A percentile compares a stretch with the other conserved stretches of the same genome.
phyloP scores from a whole-genome alignment of 257 asterid genomes.

The Solanum peruvianum region DNA sequence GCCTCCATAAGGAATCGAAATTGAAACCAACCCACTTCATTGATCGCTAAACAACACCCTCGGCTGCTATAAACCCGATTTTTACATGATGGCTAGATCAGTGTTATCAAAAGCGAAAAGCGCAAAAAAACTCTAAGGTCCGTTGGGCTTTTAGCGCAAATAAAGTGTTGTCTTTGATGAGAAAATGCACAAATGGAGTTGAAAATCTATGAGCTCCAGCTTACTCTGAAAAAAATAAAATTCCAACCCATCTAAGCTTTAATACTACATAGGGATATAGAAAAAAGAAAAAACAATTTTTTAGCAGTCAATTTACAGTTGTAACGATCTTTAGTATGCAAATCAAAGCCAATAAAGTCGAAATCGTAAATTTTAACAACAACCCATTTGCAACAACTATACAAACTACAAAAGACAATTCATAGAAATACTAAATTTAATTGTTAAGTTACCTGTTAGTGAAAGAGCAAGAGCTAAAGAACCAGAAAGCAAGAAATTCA shows the following conservation, averaged over 20 bases:
- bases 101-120: background rate
- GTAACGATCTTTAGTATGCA: background rate
- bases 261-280: background rate
- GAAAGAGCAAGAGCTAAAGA: slow-evolving; percentile 63
- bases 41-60: background rate
- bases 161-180: too few relatives aligned
- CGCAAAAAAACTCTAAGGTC: background rate
- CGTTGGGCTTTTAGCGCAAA: too few relatives aligned
- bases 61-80: background rate
- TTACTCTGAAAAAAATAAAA: background rate
- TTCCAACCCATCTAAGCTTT: background rate
- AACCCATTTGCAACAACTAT: background rate
- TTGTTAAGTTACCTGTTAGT: slow-evolving; percentile 37
- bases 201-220: background rate
- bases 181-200: too few relatives aligned
- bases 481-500: slow-evolving; percentile 49
- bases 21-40: background rate
- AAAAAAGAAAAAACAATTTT: background rate
- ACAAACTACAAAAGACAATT: background rate
- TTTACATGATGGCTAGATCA: too few relatives aligned
- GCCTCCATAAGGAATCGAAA: background rate
- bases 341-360: background rate
- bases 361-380: background rate
- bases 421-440: background rate
- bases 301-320: background rate